Percentiles rank a stretch among this genome's conserved stretches.
phyloP scores from a whole-genome alignment of 306 rosid genomes.

The Elaeagnus macrophylla region DNA sequence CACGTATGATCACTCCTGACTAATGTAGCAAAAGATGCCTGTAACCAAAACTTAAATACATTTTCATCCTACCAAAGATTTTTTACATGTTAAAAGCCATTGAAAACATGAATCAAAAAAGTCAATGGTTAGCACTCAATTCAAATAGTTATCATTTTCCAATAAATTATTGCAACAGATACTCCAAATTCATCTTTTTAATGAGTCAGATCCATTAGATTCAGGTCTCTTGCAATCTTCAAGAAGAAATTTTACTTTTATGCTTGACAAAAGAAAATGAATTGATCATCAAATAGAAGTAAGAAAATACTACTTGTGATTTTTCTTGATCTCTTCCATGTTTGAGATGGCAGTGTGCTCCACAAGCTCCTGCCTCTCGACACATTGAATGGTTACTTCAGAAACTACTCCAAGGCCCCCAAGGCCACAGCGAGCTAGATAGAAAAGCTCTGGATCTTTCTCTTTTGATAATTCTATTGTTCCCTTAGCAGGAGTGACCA shows the following conservation, averaged over 20 bases:
- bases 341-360: conserved; percentile 78
- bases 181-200: background rate
- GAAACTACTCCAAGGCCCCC: conserved; percentile 98
- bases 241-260: conserved; percentile 4
- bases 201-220: background rate
- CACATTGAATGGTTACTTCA: conserved; percentile 95
- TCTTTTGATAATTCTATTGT: conserved; percentile 77
- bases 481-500: conserved; percentile 93
- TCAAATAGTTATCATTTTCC: background rate
- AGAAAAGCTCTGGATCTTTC: conserved; percentile 82
- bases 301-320: conserved; percentile 61
- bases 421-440: conserved; percentile 93
- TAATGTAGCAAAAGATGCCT: too few species aligned
- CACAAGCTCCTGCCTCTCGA: conserved; percentile 93
- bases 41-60: too few species aligned
- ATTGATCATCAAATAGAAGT: conserved; percentile 1
- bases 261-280: background rate
- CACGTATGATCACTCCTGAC: too few species aligned
- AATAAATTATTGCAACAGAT: background rate
- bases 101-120: too few species aligned
- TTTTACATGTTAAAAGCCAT: too few species aligned
- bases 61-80: too few species aligned
- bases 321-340: conserved; percentile 79
- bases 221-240: conserved; percentile 2
- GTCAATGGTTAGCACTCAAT: background rate